Conservation (phyloP, 2,329 filamentous ascomycete species). For the Pezicula neosporulosa region DNA sequence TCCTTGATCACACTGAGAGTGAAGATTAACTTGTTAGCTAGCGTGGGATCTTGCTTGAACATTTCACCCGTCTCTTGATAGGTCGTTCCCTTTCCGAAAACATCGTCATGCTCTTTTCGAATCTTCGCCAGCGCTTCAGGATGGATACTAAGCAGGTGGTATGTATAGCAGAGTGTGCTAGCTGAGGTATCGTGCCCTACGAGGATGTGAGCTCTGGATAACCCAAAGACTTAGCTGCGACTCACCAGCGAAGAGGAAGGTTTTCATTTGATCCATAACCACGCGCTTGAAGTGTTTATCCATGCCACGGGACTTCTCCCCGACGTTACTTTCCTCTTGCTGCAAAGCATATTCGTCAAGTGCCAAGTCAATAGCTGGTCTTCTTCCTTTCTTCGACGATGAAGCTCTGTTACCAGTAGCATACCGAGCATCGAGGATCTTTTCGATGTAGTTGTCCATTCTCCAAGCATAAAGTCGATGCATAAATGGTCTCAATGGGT, state of each 20-base stretch:
- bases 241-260: constrained; percentile 9
- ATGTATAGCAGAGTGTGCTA: constrained; percentile 2
- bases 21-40: constrained; percentile 13
- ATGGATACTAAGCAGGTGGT: constrained; percentile 9
- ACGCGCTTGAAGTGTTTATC: neutral
- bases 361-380: constrained; percentile 4
- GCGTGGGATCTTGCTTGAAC: constrained; percentile 5
- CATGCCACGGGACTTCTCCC: neutral
- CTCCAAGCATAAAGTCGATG: neutral
- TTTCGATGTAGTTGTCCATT: constrained; percentile 1
- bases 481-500: constrained; percentile 2
- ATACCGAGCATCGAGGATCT: constrained; percentile 2
- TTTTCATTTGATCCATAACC: constrained; percentile 4
- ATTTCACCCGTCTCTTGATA: neutral
- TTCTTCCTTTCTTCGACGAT: neutral
- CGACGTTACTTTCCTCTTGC: neutral
- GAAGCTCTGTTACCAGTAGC: neutral
- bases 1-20: constrained; percentile 13
- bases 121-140: constrained; percentile 8
- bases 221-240: neutral
- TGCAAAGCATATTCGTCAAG: neutral
- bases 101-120: constrained; percentile 9
- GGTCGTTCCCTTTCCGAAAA: constrained; percentile 5
- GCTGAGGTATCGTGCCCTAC: constrained; percentile 1
- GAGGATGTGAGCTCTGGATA: neutral